Conservation (phyloP, 495 filamentous ascomycete genomes). For the Corynascus novoguineensis region DNA sequence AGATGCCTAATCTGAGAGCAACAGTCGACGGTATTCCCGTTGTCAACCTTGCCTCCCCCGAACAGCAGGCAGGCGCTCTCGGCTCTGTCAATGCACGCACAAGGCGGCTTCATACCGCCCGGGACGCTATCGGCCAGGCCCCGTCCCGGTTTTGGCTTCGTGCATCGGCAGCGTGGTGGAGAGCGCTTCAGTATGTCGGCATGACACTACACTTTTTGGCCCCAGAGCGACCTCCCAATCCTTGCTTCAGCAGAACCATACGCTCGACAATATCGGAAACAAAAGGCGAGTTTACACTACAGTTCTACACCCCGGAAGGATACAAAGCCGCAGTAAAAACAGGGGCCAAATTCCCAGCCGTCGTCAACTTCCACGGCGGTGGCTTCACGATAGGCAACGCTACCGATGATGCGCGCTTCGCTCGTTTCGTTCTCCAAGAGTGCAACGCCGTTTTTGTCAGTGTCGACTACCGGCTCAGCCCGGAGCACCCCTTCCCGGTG, state of each 20-base stretch:
- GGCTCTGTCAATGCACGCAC: background rate
- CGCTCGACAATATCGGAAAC: slow-evolving; percentile 52
- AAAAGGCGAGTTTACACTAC: slow-evolving; percentile 55
- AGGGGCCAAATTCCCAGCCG: slow-evolving; percentile 51
- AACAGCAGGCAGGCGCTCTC: background rate
- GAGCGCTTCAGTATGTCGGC: slow-evolving; percentile 70
- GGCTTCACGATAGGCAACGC: slow-evolving; percentile 69
- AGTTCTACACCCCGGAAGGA: slow-evolving; percentile 72
- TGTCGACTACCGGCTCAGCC: slow-evolving; percentile 72
- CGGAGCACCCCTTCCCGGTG: slow-evolving; percentile 70
- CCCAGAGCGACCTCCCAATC: slow-evolving; percentile 58
- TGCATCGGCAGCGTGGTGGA: slow-evolving; percentile 68
- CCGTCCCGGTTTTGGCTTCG: slow-evolving; percentile 64
- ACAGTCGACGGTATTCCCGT: slow-evolving; percentile 37
- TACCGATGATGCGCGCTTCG: slow-evolving; percentile 70
- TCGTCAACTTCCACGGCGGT: slow-evolving; percentile 74
- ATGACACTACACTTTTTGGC: slow-evolving; percentile 71
- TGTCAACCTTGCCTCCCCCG: slow-evolving; percentile 15
- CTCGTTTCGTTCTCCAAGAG: slow-evolving; percentile 44
- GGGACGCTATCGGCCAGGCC: slow-evolving; percentile 33
- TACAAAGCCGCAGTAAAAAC: slow-evolving; percentile 54
- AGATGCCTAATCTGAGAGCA: slow-evolving; percentile 25
- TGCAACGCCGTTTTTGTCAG: slow-evolving; percentile 58
- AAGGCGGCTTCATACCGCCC: slow-evolving; percentile 31
- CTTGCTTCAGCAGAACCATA: slow-evolving; percentile 60